Base-by-base conservation (phyloP, 75 land plant genomes). In the Pseudotsuga menziesii region DNA sequence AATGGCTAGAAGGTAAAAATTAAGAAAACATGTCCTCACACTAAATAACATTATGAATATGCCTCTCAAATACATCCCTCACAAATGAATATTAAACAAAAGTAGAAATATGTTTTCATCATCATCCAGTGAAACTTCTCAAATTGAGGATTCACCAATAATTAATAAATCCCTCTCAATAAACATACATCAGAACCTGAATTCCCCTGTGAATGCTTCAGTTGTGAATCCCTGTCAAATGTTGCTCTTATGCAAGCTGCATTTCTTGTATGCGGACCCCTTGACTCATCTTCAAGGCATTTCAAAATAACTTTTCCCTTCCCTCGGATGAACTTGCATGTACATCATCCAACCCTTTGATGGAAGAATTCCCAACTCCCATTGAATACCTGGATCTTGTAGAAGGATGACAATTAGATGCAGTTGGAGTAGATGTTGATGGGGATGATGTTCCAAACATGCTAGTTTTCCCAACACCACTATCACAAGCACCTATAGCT, bases 211-310 rank as follows among this genome's bases (percentile, higher is more conserved):
- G 74, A 81, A 56, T 83, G 85, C 72, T 97, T 92, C 74, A 81
- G 58, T 76, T 84, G 84, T 63, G 90, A n/a, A n/a, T n/a, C 87
- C 57, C 84, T 85, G 5, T 87, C 91, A 22, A 88, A 85, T 74
- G 93, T 85, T 64, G 90, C 98, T 76, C 83, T 87, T 85, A 92
- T 88, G n/a, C 95, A 92, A 26, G 93, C 87, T 64, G 96, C 86
- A 88, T 87, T 94, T 82, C 99, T 90, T 54, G 99, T 94, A 83
- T 97, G 90, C n/a, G 98, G 95, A 11, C 97, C 98, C 74, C 78
- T 84, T 12, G 61, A 57, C 20, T 89, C 97, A 71, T 85, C 90
- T 61, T 77, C 81, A 44, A 88, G 61, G 73, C 89, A 61, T 66
- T 82, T 86, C 48, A 85, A 54, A 54, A 90, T 84, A 36, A 88